Conservation (phyloP, 495 filamentous ascomycete species). For the Friedmanniomyces simplex region DNA sequence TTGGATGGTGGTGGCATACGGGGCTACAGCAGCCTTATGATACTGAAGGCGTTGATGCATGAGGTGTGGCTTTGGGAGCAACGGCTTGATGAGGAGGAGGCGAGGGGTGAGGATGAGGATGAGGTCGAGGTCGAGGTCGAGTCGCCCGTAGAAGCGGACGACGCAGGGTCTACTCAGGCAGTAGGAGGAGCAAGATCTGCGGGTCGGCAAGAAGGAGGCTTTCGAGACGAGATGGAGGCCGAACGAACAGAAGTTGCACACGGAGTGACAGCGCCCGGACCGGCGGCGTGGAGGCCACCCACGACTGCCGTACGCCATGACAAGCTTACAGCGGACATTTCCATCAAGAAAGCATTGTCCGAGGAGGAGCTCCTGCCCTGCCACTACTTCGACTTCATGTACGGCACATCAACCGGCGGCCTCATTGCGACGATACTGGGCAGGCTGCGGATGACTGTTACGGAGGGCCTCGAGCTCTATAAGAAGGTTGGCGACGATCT, state of each 20-base stretch:
- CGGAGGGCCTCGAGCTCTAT: slow-evolving; percentile 42
- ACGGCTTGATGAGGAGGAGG: slow-evolving; percentile 26
- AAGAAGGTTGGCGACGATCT: slow-evolving; percentile 35
- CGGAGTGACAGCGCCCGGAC: neutral
- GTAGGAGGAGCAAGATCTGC: neutral
- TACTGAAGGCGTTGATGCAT: slow-evolving; percentile 32
- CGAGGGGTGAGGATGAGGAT: neutral
- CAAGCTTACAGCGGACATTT: slow-evolving; percentile 4
- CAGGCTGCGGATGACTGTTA: slow-evolving; percentile 41
- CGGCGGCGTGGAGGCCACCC: neutral
- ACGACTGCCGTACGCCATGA: neutral
- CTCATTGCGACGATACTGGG: slow-evolving; percentile 47
- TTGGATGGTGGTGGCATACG: slow-evolving; percentile 35
- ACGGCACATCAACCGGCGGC: slow-evolving; percentile 36
- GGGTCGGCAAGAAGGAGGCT: neutral
- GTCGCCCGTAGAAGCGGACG: neutral
- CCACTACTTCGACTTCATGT: slow-evolving; percentile 42
- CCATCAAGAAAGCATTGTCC: slow-evolving; percentile 9
- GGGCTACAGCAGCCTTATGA: slow-evolving; percentile 34
- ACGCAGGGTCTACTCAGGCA: neutral
- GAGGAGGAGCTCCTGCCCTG: slow-evolving; percentile 34
- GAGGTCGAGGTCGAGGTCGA: too few species aligned
- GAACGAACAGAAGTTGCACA: neutral
- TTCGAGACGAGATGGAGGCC: neutral
- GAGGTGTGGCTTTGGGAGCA: slow-evolving; percentile 32